A percentile compares a stretch with the other conserved stretches of the same genome.
These are phyloP conservation scores for Dothideomycetes sp. DNA, from an alignment of 2,329 filamentous ascomycete genomes.

Conservation along the genomic window DNA sequence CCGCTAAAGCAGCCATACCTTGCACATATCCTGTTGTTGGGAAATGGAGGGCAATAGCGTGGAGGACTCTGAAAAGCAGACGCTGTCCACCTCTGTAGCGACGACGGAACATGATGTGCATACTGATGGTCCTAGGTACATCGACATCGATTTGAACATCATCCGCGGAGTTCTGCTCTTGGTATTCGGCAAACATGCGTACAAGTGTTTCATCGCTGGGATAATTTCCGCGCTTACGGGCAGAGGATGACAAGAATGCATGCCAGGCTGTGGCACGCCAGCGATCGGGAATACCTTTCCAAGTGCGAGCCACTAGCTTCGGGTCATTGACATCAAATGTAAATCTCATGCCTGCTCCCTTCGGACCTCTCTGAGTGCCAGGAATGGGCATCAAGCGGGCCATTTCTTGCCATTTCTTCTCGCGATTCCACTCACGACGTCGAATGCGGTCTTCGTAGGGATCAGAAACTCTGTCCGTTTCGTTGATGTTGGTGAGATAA, in stretches of 20 bases:
- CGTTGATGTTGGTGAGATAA: slow-evolving; percentile 35
- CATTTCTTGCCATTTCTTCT: slow-evolving; percentile 61
- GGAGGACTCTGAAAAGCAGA: slow-evolving; percentile 81
- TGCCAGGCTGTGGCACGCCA: slow-evolving; percentile 94
- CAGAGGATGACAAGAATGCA: slow-evolving; percentile 74
- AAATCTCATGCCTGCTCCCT: slow-evolving; percentile 52
- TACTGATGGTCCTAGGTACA: slow-evolving; percentile 86
- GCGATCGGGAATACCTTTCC: slow-evolving; percentile 95
- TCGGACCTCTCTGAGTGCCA: slow-evolving; percentile 19
- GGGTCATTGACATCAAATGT: slow-evolving; percentile 74
- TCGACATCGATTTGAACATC: slow-evolving; percentile 97
- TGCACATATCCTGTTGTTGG: slow-evolving; percentile 91
- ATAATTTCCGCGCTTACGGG: slow-evolving; percentile 48
- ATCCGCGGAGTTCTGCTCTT: slow-evolving; percentile 67
- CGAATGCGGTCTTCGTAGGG: slow-evolving; percentile 37
- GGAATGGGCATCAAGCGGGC: slow-evolving; percentile 33
- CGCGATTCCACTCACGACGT: slow-evolving; percentile 49
- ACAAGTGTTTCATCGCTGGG: slow-evolving; percentile 62
- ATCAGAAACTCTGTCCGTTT: slow-evolving; percentile 33
- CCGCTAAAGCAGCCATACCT: slow-evolving; percentile 89
- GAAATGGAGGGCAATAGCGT: slow-evolving; percentile 83
- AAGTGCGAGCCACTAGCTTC: slow-evolving; percentile 77
- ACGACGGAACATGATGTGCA: slow-evolving; percentile 93
- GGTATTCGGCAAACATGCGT: slow-evolving; percentile 58
- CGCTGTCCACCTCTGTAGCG: slow-evolving; percentile 88